A percentile compares a stretch with the other conserved stretches of the same genome.
These are phyloP conservation scores for Thermomyces lanuginosus DNA, from an alignment of 2,329 filamentous ascomycete species.

Conservation along the genomic window DNA sequence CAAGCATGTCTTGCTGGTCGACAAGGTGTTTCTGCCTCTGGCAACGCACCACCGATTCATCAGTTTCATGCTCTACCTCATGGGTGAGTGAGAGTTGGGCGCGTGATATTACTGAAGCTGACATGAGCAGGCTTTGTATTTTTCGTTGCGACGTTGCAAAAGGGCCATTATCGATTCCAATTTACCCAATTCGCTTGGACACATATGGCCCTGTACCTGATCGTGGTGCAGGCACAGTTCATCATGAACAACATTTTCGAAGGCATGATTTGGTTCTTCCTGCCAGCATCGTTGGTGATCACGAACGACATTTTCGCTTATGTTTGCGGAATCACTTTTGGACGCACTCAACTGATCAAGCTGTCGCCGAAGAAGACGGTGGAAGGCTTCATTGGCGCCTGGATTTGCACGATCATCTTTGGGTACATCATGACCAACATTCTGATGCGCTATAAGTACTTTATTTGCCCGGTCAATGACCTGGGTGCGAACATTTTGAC, in stretches of 20 bases:
- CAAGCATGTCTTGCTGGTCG: constrained; percentile 93
- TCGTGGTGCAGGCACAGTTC: constrained; percentile 95
- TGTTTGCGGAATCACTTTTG: constrained; percentile 92
- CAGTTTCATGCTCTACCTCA: constrained; percentile 94
- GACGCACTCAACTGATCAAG: constrained; percentile 91
- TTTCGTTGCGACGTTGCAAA: constrained; percentile 87
- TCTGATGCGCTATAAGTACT: constrained; percentile 84
- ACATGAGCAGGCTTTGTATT: constrained; percentile 68
- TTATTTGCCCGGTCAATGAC: constrained; percentile 94
- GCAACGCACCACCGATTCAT: constrained; percentile 97
- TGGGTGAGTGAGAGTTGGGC: constrained; percentile 45
- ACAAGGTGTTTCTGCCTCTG: constrained; percentile 79
- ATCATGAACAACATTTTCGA: constrained; percentile 99
- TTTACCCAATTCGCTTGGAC: constrained; percentile 99
- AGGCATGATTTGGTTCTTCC: constrained; percentile 99
- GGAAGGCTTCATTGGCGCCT: constrained; percentile 88
- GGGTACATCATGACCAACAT: constrained; percentile 68
- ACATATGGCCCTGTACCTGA: constrained; percentile 95
- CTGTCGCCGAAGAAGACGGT: constrained; percentile 98
- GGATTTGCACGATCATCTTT: constrained; percentile 85
- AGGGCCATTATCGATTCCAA: constrained; percentile 94
- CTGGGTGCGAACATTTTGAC: constrained; percentile 87
- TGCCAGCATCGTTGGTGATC: constrained; percentile 86
- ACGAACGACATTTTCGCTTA: constrained; percentile 99
- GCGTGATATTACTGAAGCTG: constrained; percentile 5